A percentile compares a stretch with the other conserved stretches of the same genome.
These are phyloP conservation scores for Aspergillus neoniger DNA, from an alignment of 2,329 filamentous ascomycete genomes.

Conservation along the genomic window DNA sequence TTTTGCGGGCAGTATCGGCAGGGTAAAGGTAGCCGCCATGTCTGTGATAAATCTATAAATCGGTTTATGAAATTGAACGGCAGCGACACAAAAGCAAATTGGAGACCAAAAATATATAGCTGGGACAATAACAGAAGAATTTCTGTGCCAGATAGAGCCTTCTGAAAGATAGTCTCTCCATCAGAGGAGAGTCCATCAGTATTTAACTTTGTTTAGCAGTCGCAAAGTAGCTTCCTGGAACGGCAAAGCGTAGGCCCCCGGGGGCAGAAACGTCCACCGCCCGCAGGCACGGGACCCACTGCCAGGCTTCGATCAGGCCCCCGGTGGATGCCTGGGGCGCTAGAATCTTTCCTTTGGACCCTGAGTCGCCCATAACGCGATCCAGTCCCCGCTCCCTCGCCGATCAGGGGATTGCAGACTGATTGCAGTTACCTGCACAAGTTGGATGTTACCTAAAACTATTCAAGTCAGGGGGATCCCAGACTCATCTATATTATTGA, in stretches of 20 bases:
- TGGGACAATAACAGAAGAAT: neutral
- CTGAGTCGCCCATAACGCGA: neutral
- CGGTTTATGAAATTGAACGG: no score
- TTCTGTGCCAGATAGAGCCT: neutral
- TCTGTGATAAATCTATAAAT: neutral
- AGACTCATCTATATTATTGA: no score
- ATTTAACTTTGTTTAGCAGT: neutral
- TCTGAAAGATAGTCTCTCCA: neutral
- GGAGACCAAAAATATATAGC: no score
- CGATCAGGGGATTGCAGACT: no score
- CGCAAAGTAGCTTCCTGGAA: neutral
- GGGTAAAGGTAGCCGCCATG: conserved; percentile 11
- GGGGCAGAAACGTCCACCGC: neutral
- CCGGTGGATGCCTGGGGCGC: neutral
- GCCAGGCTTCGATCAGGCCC: neutral
- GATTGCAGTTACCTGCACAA: no score
- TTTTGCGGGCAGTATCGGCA: conserved; percentile 32
- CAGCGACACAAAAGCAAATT: neutral
- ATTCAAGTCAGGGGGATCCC: no score
- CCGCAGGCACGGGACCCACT: neutral
- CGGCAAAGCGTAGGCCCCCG: neutral
- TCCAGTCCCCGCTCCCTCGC: neutral
- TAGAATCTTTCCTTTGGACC: neutral
- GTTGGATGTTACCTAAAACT: no score
- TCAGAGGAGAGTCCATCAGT: neutral